Evolutionary conservation across 75 land plant species (phyloP), one percentile per base, ranked within the genome.

Genomic region (Pseudotsuga menziesii): DNA sequence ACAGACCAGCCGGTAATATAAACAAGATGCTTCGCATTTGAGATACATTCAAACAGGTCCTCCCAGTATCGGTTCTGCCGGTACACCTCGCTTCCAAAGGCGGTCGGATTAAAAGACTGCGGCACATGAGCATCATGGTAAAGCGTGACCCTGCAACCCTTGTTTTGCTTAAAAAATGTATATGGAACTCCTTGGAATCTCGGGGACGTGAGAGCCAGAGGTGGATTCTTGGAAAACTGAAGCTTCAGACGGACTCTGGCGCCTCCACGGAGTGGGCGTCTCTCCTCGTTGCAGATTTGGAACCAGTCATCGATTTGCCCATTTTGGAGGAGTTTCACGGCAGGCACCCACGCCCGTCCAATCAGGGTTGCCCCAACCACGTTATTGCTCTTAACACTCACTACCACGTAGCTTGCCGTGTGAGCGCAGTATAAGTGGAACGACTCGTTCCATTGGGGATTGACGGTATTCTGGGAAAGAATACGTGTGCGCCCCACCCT

Each of bases 381-480:
- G 29, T 90, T 83, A 27, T 85, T 87, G 23, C 85, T 79, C 80
- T 92, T 94, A 60, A 94, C 78, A 0, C 88, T 88, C 72, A 94
- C 87, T 0, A 85, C 76, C 19, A 94, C 77, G 32, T 87, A 52
- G 14, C 90, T 72, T 16, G 83, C 85, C 59, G 8, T 69, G 70
- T 94, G 95, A 14, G 95, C 95, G 66, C 93, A 93, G 82, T 91
- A 93, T 25, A 93, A 85, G 76, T 91, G 96, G 64, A 93, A 93
- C 2, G 90, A 83, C 82, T 94, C 95, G 62, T 87, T 77, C 98
- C 98, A 94, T 4, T 77, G 79, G 0, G 96, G 94, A 23, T 82
- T 84, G 17, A 56, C 76, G 12, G 87, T 82, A 32, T 93, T 88
- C 32, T 81, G 73, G 67, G 57, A 36, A 20, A 90, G 44, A 35